Evolutionary conservation across 2,329 filamentous ascomycete species (phyloP).

Genomic region (Mycosphaerella sp.): DNA sequence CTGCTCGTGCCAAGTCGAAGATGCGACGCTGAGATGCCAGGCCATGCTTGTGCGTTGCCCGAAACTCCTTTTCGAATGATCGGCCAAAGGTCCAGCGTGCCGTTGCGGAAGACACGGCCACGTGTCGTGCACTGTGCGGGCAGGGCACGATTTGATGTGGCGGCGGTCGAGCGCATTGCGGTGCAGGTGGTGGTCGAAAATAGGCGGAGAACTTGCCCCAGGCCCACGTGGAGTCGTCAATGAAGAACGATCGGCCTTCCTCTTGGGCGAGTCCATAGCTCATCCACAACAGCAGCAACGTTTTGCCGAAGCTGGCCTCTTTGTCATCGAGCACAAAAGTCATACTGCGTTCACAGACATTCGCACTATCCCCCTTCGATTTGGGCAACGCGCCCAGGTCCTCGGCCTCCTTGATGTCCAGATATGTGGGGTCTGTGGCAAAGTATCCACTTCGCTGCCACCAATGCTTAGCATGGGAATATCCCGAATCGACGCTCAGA

Average conservation of each 20-base stretch:
- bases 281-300: slow-evolving; percentile 74
- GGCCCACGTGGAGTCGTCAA: slow-evolving; percentile 76
- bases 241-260: slow-evolving; percentile 70
- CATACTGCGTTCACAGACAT: slow-evolving; percentile 62
- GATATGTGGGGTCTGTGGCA: slow-evolving; percentile 58
- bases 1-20: slow-evolving; percentile 60
- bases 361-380: slow-evolving; percentile 21
- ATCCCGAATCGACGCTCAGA: slow-evolving; percentile 16
- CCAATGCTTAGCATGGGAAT: slow-evolving; percentile 34
- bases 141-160: slow-evolving; percentile 71
- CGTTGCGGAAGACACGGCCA: slow-evolving; percentile 67
- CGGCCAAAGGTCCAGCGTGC: slow-evolving; percentile 58
- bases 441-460: slow-evolving; percentile 51
- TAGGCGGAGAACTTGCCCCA: slow-evolving; percentile 70
- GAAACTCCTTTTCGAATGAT: slow-evolving; percentile 48
- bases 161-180: slow-evolving; percentile 64
- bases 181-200: slow-evolving; percentile 60
- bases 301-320: slow-evolving; percentile 70
- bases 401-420: slow-evolving; percentile 70
- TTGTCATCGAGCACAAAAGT: slow-evolving; percentile 70
- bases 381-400: slow-evolving; percentile 51
- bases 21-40: slow-evolving; percentile 49
- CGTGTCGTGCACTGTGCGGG: slow-evolving; percentile 66
- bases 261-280: slow-evolving; percentile 72
- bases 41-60: slow-evolving; percentile 19